Evolutionary conservation across 2,329 filamentous ascomycete genomes (phyloP).

Genomic region (Colletotrichum tabaci): DNA sequence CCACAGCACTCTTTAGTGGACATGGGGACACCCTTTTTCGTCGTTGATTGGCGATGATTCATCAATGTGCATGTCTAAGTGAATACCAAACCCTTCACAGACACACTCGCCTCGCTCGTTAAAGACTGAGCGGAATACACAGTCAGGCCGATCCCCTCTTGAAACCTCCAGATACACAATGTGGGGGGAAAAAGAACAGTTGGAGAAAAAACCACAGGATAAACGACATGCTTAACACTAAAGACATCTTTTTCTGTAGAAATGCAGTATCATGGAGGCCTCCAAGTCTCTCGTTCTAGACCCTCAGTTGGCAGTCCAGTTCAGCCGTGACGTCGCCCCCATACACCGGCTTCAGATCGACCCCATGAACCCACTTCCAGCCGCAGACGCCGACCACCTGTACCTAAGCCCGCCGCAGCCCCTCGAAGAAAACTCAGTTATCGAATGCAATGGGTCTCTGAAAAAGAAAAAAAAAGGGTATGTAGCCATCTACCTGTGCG

Average conservation of each 20-base stretch:
- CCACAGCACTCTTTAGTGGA: constrained; percentile 34
- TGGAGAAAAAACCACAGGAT: no score
- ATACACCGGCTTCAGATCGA: constrained; percentile 1
- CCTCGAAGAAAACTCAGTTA: neutral
- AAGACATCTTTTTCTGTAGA: no score
- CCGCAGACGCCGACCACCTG: constrained; percentile 1
- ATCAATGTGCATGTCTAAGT: constrained; percentile 16
- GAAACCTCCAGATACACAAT: no score
- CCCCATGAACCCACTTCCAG: neutral
- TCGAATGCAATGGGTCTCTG: no score
- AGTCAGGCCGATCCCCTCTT: no score
- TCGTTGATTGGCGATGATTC: constrained; percentile 37
- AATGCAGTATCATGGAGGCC: no score
- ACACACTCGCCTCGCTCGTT: neutral
- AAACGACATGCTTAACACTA: no score
- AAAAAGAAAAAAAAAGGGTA: no score
- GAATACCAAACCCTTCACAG: neutral
- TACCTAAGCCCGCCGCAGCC: neutral
- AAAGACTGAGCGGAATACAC: no score
- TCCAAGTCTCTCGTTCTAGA: neutral
- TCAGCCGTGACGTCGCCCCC: neutral
- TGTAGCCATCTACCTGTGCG: no score
- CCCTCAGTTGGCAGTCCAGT: neutral
- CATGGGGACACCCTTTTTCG: neutral
- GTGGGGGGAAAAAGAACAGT: no score